Conservation (phyloP, 495 filamentous ascomycete species). For the Penicillium arizonense region DNA sequence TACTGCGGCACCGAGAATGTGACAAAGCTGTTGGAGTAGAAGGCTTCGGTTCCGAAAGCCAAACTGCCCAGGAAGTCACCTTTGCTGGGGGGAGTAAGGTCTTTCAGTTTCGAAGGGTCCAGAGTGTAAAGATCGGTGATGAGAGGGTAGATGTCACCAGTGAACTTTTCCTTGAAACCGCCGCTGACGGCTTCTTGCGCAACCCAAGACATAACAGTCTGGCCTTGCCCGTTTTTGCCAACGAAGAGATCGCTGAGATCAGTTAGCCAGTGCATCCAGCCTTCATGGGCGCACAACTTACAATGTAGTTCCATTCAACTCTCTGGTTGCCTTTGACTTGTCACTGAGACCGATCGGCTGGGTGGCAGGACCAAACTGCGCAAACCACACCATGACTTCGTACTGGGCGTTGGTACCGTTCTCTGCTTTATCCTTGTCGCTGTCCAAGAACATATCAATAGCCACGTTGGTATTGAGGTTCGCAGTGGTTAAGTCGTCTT, state of each 20-base stretch:
- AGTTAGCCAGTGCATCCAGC: neutral
- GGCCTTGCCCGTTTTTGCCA: constrained; percentile 19
- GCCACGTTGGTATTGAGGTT: constrained; percentile 40
- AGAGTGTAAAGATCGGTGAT: constrained; percentile 26
- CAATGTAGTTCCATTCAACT: constrained; percentile 31
- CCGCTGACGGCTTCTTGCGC: constrained; percentile 3
- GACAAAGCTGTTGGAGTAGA: constrained; percentile 22
- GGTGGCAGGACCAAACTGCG: constrained; percentile 17
- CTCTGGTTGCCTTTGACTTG: constrained; percentile 8
- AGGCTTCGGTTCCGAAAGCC: constrained; percentile 39
- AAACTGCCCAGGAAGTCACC: constrained; percentile 36
- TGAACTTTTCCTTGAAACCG: constrained; percentile 19
- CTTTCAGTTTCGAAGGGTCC: neutral
- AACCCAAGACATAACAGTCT: constrained; percentile 38
- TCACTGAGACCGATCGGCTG: constrained; percentile 25
- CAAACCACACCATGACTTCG: constrained; percentile 51
- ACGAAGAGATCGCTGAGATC: constrained; percentile 28
- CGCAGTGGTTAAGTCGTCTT: constrained; percentile 9
- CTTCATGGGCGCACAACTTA: constrained; percentile 16
- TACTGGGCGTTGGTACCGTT: constrained; percentile 30
- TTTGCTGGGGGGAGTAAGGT: constrained; percentile 17
- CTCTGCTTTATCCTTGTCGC: constrained; percentile 19
- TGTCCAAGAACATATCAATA: constrained; percentile 46
- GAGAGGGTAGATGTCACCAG: constrained; percentile 35
- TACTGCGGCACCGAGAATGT: constrained; percentile 36